A percentile compares a stretch with the other conserved stretches of the same genome.
These are phyloP conservation scores for Taxillus chinensis DNA, from an alignment of 164 flowering plant genomes.

Conservation along the genomic window DNA sequence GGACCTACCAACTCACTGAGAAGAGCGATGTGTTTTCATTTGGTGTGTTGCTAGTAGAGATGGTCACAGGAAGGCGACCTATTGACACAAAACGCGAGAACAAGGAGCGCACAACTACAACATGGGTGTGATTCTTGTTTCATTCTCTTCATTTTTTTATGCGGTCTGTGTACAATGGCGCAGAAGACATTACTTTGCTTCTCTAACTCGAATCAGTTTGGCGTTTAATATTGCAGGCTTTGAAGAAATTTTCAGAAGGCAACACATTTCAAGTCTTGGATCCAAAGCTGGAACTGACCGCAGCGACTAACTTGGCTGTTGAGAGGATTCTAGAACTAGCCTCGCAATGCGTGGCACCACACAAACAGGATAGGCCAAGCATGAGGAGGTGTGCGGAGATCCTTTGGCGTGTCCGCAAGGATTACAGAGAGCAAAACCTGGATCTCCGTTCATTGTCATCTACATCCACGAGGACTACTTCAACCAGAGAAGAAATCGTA, in stretches of 20 bases:
- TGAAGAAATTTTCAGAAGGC: constrained; percentile 66
- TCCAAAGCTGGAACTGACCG: constrained; percentile 41
- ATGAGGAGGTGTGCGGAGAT: constrained; percentile 87
- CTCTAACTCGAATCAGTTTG: not conserved
- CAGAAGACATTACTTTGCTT: not conserved
- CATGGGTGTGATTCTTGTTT: constrained; percentile 53
- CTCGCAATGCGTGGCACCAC: constrained; percentile 68
- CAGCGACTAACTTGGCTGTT: constrained; percentile 32
- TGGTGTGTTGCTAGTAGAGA: constrained; percentile 80
- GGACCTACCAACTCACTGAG: constrained; percentile 85
- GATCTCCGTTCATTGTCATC: constrained; percentile 31
- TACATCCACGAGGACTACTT: constrained; percentile 21
- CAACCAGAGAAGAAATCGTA: constrained; percentile 17
- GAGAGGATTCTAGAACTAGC: constrained; percentile 80
- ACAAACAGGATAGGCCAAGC: constrained; percentile 53
- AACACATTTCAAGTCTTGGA: constrained; percentile 54
- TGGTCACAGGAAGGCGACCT: constrained; percentile 86
- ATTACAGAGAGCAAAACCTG: constrained; percentile 46
- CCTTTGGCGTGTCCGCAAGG: constrained; percentile 85
- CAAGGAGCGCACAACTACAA: constrained; percentile 66
- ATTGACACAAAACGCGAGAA: constrained; percentile 65
- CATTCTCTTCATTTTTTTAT: not conserved
- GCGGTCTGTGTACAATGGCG: not conserved
- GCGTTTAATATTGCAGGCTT: constrained; percentile 43
- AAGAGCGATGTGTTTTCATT: constrained; percentile 96